Base-by-base conservation (phyloP, 1,139 yeast species). In the Taphrina flavorubra region DNA sequence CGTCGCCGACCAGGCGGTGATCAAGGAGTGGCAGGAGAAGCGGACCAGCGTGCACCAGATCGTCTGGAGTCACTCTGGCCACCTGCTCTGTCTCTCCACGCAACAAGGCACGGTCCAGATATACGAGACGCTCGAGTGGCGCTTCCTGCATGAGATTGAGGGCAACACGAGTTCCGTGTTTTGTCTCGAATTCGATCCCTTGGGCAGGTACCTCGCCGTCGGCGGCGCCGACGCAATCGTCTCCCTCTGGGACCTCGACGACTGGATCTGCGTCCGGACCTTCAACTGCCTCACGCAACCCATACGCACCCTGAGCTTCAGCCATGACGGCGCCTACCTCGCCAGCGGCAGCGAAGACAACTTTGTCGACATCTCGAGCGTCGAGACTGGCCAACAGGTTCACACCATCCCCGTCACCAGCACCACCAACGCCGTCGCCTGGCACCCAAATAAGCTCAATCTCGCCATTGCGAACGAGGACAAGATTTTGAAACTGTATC, bases 201-300 rank as follows among this genome's bases (percentile, higher is more conserved):
- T 81, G 68, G 94, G 90, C 0, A 75, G 78, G 31, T 84, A 78
- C 72, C 73, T 88, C 13, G 83, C 85, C 0, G 83, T 83, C 2
- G 94, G 91, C 0, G 82, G 89, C n/a, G 83, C 84, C 66, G 94
- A 89, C 74, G 94, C 94, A 6, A 82, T 86, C 40, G 83, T 88
- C n/a, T 82, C 87, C 34, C 67, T 87, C 13, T 89, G 92, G 90
- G 80, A 81, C 56, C 76, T 85, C 7, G 71, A 77, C 1, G 80
- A 82, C 20, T 78, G 87, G 78, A 78, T 82, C 37, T 82, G 86
- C 67, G 73, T 76, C 25, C 76, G 77, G 47, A 83, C 85, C 0
- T 78, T 87, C 16, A 76, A 82, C 40, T 80, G 79, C 61, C 51
- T 68, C 20, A 58, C 71, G 14, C 76, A 74, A 40, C 75, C 79